Conservation (phyloP, 1,284 basidiomycete genomes). For the Ustilago xerochloae region DNA sequence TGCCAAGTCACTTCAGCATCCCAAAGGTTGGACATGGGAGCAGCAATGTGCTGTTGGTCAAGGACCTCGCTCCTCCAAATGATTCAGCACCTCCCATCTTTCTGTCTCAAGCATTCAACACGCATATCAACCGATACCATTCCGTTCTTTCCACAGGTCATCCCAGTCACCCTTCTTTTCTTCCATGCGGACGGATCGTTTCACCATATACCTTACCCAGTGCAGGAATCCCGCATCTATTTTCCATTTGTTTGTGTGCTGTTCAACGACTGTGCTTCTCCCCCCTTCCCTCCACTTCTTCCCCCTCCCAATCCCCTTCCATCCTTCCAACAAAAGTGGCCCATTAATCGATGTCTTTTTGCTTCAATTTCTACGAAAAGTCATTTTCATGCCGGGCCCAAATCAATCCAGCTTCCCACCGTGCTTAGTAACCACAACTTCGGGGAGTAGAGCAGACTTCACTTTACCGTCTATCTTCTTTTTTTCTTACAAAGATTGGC, state of each 20-base stretch:
- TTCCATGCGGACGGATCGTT: too few relatives aligned
- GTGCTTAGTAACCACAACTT: conserved; percentile 2
- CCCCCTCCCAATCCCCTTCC: background rate
- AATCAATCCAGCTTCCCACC: conserved; percentile 19
- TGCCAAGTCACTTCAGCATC: conserved; percentile 55
- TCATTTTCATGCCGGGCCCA: conserved; percentile 64
- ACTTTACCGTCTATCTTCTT: conserved; percentile 42
- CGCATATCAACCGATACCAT: too few relatives aligned
- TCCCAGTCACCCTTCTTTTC: background rate
- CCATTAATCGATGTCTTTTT: conserved; percentile 61
- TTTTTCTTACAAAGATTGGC: conserved; percentile 1
- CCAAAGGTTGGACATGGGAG: conserved; percentile 55
- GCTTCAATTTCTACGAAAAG: conserved; percentile 28
- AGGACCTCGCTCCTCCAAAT: conserved; percentile 50
- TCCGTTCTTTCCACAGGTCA: too few relatives aligned
- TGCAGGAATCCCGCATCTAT: background rate
- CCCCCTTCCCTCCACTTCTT: background rate
- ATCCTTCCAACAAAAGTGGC: conserved; percentile 4
- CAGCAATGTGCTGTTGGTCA: conserved; percentile 58
- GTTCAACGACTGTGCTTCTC: conserved; percentile 2
- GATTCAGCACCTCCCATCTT: background rate
- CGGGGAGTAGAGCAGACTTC: conserved; percentile 36
- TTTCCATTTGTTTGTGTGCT: background rate
- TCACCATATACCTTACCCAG: too few relatives aligned
- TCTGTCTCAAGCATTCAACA: background rate